Percentiles rank a stretch among this genome's conserved stretches.
Conservation (phyloP, 805 yeast species). For the Candida nemodendra region DNA sequence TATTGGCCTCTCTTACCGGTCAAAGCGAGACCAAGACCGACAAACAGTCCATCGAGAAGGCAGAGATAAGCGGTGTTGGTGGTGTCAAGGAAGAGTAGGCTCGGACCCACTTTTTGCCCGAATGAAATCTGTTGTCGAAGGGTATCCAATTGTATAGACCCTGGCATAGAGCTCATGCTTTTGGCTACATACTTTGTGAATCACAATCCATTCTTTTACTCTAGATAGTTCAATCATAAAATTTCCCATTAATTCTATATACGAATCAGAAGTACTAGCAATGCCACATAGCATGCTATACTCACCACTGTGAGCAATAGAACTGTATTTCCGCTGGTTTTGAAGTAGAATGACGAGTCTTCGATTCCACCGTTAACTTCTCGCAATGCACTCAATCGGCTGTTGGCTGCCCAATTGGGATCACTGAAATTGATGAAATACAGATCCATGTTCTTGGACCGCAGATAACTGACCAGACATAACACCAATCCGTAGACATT, state of each 20-base stretch:
- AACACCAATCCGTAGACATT: conserved; percentile 56
- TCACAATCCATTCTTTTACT: too few relatives aligned
- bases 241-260: too few relatives aligned
- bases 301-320: conserved; percentile 51
- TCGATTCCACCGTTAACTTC: conserved; percentile 9
- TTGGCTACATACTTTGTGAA: too few relatives aligned
- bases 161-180: too few relatives aligned
- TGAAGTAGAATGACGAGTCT: conserved; percentile 38
- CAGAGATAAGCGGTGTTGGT: conserved; percentile 82
- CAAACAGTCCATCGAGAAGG: conserved; percentile 79
- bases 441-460: conserved; percentile 32
- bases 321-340: conserved; percentile 63
- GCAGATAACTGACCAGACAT: conserved; percentile 37
- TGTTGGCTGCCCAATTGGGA: conserved; percentile 22
- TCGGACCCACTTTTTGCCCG: not conserved
- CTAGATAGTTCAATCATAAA: too few relatives aligned
- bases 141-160: too few relatives aligned
- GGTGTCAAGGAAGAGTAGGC: conserved; percentile 83
- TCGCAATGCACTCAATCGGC: conserved; percentile 10
- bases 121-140: not conserved
- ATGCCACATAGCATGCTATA: conserved; percentile 46
- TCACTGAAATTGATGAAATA: conserved; percentile 30
- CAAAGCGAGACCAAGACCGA: conserved; percentile 65
- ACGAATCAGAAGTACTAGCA: conserved; percentile 49
- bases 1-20: conserved; percentile 56